Base-by-base conservation (phyloP, 352 stramenopile species). In the Hyaloperonospora arabidopsidis region DNA sequence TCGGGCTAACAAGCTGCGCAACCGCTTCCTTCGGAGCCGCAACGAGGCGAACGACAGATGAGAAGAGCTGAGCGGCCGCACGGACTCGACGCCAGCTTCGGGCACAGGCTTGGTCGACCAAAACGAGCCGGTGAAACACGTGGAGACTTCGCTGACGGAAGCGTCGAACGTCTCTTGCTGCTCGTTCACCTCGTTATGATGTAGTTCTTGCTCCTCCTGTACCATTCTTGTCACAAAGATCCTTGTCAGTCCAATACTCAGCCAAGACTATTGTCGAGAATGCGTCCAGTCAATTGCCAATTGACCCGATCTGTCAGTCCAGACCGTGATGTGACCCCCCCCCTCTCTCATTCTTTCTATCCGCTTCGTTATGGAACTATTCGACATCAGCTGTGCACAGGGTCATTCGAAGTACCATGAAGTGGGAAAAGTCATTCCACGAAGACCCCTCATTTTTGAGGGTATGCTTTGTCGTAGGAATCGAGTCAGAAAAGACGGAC, bases 1-100 rank as follows among this genome's bases (percentile, higher is more conserved):
- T 29, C 65, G 63, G n/a, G 62, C 46, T 40, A 64, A 28, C 43
- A 49, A 48, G 36, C n/a, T 61, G 38, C 51, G 60, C 14, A 68
- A 49, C 22, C 66, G 59, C n/a, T 47, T 56, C 4, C 53, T 57
- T n/a, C 65, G 58, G 21, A 73, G 60, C 5, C 35, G 58, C 45
- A 56, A 46, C 21, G 68, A 67, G 15, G 65, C 57, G 49, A 65
- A 65, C 10, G 54, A 65, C 19, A 67, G 49, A 18, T 51, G 58
- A 4, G 54, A 60, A 0, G 51, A 65, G 22, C 63, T 61, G 23
- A 64, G 46, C 12, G 58, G 64, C 4, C 45, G 47, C 19, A 61
- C 48, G 7, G 54, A 32, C 25, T 57, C 36, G 3, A 21, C 48
- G n/a, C 57, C 57, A 3, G 38, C 6, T 38, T 61, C 62, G 6